Evolutionary conservation across 495 filamentous ascomycete species (phyloP).

Genomic region (Penicillium antarcticum): DNA sequence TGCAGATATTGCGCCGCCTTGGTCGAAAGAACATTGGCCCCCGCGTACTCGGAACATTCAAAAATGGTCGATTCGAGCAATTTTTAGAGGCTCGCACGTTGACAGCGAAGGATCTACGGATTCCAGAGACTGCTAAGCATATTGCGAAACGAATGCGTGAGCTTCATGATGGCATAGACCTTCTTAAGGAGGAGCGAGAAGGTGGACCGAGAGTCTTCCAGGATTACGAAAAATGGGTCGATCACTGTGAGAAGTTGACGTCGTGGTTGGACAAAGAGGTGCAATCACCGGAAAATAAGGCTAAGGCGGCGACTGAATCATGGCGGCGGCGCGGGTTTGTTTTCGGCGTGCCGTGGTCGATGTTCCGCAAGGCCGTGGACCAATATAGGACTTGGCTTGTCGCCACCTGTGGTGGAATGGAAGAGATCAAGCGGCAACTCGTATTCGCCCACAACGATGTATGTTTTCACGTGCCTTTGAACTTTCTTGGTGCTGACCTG

Average conservation of each 20-base stretch:
- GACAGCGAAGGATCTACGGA: constrained; percentile 70
- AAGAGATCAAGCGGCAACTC: constrained; percentile 68
- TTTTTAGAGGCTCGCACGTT: constrained; percentile 80
- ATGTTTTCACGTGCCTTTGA: constrained; percentile 26
- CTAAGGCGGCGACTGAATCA: constrained; percentile 34
- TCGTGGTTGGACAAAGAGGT: constrained; percentile 72
- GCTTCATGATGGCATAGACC: constrained; percentile 87
- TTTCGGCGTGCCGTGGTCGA: constrained; percentile 82
- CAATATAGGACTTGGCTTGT: constrained; percentile 74
- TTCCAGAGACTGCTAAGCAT: constrained; percentile 78
- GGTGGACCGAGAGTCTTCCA: constrained; percentile 79
- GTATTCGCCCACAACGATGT: constrained; percentile 99
- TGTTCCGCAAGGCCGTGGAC: constrained; percentile 72
- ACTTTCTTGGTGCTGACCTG: constrained; percentile 11
- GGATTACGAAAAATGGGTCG: constrained; percentile 95
- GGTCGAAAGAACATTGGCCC: constrained; percentile 92
- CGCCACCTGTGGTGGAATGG: constrained; percentile 62
- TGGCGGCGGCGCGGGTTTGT: constrained; percentile 72
- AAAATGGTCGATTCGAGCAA: constrained; percentile 93
- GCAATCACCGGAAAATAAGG: constrained; percentile 38
- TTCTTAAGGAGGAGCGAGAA: constrained; percentile 74
- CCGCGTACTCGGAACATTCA: constrained; percentile 84
- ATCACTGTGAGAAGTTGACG: constrained; percentile 72
- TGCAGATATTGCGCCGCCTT: constrained; percentile 81
- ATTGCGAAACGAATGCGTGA: constrained; percentile 99